Conservation (phyloP, 2,329 filamentous ascomycete genomes). For the Didymellaceae sp. region DNA sequence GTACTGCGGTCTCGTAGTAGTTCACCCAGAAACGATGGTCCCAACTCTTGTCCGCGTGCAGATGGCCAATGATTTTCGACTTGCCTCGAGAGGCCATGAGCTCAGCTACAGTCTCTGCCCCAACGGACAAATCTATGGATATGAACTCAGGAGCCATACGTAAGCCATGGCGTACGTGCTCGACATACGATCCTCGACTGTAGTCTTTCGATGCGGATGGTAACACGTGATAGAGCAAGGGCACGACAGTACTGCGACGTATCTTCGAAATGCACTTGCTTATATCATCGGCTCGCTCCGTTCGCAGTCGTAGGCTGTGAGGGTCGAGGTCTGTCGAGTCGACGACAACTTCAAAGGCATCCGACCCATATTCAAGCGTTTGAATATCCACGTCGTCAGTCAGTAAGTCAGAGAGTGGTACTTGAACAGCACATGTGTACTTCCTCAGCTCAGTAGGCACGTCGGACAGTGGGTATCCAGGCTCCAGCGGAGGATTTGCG, state of each 20-base stretch:
- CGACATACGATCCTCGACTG: conserved; percentile 56
- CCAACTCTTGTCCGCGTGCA: conserved; percentile 61
- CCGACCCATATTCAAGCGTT: conserved; percentile 69
- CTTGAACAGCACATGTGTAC: conserved; percentile 71
- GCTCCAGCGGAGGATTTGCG: conserved; percentile 63
- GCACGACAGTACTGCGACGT: conserved; percentile 65
- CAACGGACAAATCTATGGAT: conserved; percentile 66
- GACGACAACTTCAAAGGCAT: conserved; percentile 70
- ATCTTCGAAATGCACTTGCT: conserved; percentile 66
- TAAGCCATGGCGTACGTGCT: conserved; percentile 65
- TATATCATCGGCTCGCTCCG: conserved; percentile 52
- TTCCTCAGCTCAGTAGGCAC: conserved; percentile 65
- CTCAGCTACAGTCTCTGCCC: conserved; percentile 58
- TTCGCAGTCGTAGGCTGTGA: conserved; percentile 19
- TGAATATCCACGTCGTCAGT: conserved; percentile 65
- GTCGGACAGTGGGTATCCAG: conserved; percentile 69
- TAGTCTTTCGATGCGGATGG: conserved; percentile 34
- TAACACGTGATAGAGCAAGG: conserved; percentile 51
- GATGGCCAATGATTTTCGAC: conserved; percentile 68
- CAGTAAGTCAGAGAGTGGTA: conserved; percentile 65
- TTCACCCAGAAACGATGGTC: conserved; percentile 61
- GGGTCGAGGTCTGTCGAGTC: conserved; percentile 41
- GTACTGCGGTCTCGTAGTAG: conserved; percentile 65
- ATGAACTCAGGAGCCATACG: conserved; percentile 66
- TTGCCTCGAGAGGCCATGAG: conserved; percentile 60